Conservation (phyloP, 768 basidiomycete genomes). For the Leccinellum luteum region DNA sequence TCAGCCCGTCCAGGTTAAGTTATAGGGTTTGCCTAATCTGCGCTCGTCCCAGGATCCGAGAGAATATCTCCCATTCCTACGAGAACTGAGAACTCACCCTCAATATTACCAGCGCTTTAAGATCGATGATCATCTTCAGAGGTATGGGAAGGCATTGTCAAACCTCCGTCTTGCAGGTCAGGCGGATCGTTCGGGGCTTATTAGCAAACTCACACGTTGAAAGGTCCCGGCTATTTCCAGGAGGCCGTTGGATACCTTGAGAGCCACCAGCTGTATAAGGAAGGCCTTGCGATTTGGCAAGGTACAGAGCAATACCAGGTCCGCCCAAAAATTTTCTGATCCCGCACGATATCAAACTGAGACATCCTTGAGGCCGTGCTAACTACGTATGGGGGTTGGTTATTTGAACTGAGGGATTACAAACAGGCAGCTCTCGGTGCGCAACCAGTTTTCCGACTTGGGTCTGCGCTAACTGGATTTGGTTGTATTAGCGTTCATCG, state of each 20-base stretch:
- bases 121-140: conserved; percentile 90
- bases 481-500: conserved; percentile 59
- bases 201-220: conserved; percentile 4
- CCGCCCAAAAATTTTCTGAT: conserved; percentile 14
- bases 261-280: conserved; percentile 68
- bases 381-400: conserved; percentile 78
- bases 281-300: conserved; percentile 74
- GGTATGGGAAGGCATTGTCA: conserved; percentile 67
- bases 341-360: conserved; percentile 6
- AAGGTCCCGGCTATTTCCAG: conserved; percentile 69
- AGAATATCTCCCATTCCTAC: conserved; percentile 96
- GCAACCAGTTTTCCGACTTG: conserved; percentile 8
- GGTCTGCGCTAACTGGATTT: conserved; percentile 3
- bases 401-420: conserved; percentile 84
- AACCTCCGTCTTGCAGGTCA: conserved; percentile 75
- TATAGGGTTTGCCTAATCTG: conserved; percentile 3
- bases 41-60: conserved; percentile 76
- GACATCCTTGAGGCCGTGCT: conserved; percentile 53
- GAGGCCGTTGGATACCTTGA: conserved; percentile 82
- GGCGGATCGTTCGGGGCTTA: conserved; percentile 4
- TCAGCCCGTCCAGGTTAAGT: conserved; percentile 29
- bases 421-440: conserved; percentile 78
- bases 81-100: conserved; percentile 74
- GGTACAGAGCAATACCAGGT: conserved; percentile 64
- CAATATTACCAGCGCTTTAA: conserved; percentile 81